Evolutionary conservation across 2,329 filamentous ascomycete species (phyloP).

Genomic region (Penicillium sp.): DNA sequence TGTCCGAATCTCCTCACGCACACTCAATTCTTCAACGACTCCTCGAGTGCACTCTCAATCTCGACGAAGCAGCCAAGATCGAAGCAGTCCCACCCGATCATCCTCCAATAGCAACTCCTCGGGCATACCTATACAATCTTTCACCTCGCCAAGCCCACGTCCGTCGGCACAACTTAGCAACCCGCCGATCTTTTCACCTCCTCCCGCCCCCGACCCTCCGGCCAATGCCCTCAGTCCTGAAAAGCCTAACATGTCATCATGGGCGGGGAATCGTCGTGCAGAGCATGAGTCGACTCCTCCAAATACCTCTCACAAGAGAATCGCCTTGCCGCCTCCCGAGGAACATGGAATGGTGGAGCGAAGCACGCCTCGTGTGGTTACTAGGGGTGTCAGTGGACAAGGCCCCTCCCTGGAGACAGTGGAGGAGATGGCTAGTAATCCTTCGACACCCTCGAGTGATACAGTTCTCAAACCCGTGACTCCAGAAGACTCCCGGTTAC

Average conservation of each 20-base stretch:
- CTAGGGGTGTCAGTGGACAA: slow-evolving; percentile 60
- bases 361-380: slow-evolving; percentile 51
- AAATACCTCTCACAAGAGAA: slow-evolving; percentile 40
- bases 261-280: slow-evolving; percentile 31
- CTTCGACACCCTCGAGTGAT: slow-evolving; percentile 63
- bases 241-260: slow-evolving; percentile 55
- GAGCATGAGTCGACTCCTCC: slow-evolving; percentile 33
- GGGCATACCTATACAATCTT: slow-evolving; percentile 45
- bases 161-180: slow-evolving; percentile 68
- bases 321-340: slow-evolving; percentile 24
- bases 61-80: slow-evolving; percentile 68
- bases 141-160: slow-evolving; percentile 61
- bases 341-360: slow-evolving; percentile 39
- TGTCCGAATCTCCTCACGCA: slow-evolving; percentile 33
- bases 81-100: slow-evolving; percentile 58
- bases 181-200: slow-evolving; percentile 60
- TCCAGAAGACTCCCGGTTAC: slow-evolving; percentile 36
- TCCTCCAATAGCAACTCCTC: slow-evolving; percentile 43
- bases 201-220: slow-evolving; percentile 60
- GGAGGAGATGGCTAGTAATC: slow-evolving; percentile 76
- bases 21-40: slow-evolving; percentile 31
- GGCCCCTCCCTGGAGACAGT: slow-evolving; percentile 79
- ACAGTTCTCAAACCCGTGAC: slow-evolving; percentile 43
- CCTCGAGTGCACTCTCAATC: slow-evolving; percentile 52
- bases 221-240: slow-evolving; percentile 64